phyloP scores from a whole-genome alignment of 1,284 basidiomycete species.

The Hemileia vastatrix region DNA sequence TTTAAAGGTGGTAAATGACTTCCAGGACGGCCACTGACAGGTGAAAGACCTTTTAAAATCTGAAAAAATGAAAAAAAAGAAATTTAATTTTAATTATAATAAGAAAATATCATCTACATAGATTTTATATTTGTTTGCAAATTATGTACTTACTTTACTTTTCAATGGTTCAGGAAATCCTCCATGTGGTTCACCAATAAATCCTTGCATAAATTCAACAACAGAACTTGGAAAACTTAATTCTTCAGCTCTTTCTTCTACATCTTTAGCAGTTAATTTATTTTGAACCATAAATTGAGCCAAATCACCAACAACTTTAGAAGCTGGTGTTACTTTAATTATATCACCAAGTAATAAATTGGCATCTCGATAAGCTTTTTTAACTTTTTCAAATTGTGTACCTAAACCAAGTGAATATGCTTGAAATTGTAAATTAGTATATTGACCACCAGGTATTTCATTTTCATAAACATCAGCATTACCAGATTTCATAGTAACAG shows the following conservation, averaged over 20 bases:
- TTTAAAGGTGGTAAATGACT: too few relatives aligned
- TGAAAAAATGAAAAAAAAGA: too few relatives aligned
- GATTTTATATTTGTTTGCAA: too few relatives aligned
- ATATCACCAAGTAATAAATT: slow-evolving; percentile 35
- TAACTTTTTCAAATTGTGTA: slow-evolving; percentile 43
- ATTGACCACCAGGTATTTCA: too few relatives aligned
- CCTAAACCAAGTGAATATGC: slow-evolving; percentile 42
- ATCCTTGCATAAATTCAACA: slow-evolving; percentile 43
- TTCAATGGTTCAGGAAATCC: slow-evolving; percentile 42
- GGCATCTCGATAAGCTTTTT: slow-evolving; percentile 36
- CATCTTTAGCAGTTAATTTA: slow-evolving; percentile 39
- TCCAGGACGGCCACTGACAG: too few relatives aligned
- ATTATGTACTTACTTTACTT: too few relatives aligned
- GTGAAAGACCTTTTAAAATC: too few relatives aligned
- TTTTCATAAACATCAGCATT: too few relatives aligned
- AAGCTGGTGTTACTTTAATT: slow-evolving; percentile 43
- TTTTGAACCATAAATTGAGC: slow-evolving; percentile 44
- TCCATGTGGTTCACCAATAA: slow-evolving; percentile 39
- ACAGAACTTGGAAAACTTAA: slow-evolving; percentile 45
- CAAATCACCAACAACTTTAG: slow-evolving; percentile 44
- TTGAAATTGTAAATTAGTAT: too few relatives aligned
- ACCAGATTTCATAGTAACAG: too few relatives aligned
- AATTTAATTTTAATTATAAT: too few relatives aligned
- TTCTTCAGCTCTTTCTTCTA: slow-evolving; percentile 37
- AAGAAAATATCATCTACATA: too few relatives aligned